These are phyloP conservation scores for Avena sativa DNA, from an alignment of 176 grass and related monocot genomes.

Conservation along the genomic window DNA sequence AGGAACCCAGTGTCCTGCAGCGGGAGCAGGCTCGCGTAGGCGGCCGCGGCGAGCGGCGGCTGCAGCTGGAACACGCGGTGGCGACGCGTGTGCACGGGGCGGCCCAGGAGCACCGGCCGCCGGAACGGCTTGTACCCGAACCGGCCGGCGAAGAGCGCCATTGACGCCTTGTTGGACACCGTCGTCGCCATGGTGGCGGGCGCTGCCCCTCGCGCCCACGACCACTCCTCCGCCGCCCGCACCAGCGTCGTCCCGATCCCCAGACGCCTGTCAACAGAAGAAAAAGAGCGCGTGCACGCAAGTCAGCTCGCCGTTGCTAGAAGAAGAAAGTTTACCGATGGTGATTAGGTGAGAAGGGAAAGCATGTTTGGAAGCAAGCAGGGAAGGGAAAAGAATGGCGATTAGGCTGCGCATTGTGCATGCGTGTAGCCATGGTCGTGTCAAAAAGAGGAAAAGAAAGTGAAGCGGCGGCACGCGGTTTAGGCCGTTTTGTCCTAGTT, in stretches of 20 bases:
- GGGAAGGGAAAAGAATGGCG: not conserved
- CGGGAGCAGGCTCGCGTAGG: constrained; percentile 50
- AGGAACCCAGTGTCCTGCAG: constrained; percentile 60
- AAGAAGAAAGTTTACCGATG: not conserved
- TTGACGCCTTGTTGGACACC: constrained; percentile 60
- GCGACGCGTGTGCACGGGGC: constrained; percentile 63
- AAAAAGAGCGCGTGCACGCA: not conserved
- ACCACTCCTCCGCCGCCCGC: constrained; percentile 60
- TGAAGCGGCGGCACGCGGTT: no score
- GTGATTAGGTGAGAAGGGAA: constrained; percentile 30
- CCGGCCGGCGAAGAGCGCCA: constrained; percentile 67
- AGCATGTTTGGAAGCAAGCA: constrained; percentile 17
- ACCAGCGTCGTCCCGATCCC: constrained; percentile 67
- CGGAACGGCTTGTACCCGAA: constrained; percentile 73
- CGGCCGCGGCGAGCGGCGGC: constrained; percentile 42
- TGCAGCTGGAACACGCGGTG: constrained; percentile 49
- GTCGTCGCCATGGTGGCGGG: constrained; percentile 75
- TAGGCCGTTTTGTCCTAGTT: no score
- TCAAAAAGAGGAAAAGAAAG: no score
- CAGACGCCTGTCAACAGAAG: constrained; percentile 42
- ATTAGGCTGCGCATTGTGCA: not conserved
- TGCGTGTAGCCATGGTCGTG: no score
- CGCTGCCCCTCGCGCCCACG: constrained; percentile 41
- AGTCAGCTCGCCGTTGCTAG: constrained; percentile 22
- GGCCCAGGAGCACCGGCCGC: constrained; percentile 56